phyloP scores from a whole-genome alignment of 371 early-diverging fungal species.

The Mucor velutinosus region DNA sequence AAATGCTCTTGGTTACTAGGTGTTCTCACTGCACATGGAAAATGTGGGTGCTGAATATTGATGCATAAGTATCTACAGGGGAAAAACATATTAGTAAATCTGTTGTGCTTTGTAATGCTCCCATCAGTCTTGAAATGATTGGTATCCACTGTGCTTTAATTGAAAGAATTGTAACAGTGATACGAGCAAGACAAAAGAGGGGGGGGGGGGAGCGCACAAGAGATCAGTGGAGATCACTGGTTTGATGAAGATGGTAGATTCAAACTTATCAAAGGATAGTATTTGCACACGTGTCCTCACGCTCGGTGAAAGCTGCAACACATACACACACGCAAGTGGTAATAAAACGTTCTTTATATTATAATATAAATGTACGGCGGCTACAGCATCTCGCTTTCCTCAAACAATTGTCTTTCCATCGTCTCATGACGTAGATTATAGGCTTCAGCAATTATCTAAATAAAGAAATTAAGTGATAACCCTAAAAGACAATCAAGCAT shows the following conservation, averaged over 20 bases:
- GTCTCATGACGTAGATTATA: constrained; percentile 66
- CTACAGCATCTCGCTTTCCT: constrained; percentile 21
- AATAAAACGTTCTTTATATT: not conserved
- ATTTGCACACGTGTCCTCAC: constrained; percentile 1
- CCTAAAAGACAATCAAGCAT: not conserved
- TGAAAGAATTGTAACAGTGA: not conserved
- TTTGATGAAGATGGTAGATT: not conserved
- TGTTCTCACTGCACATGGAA: too few relatives aligned
- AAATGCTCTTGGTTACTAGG: too few relatives aligned
- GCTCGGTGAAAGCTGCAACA: not conserved
- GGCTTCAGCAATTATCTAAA: constrained; percentile 64
- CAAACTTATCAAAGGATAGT: not conserved
- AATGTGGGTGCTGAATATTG: too few relatives aligned
- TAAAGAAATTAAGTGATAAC: not conserved
- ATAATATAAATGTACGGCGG: not conserved
- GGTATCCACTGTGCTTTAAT: not conserved
- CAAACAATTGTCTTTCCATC: constrained; percentile 52
- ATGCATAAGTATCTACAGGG: too few relatives aligned
- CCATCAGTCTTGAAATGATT: not conserved
- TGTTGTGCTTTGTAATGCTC: not conserved
- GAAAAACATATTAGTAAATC: too few relatives aligned
- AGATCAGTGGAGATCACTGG: not conserved
- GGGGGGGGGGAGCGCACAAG: not conserved
- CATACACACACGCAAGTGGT: not conserved
- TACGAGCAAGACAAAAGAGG: not conserved